Evolutionary conservation across 768 basidiomycete species (phyloP).

Genomic region (Termitomyces sp.): DNA sequence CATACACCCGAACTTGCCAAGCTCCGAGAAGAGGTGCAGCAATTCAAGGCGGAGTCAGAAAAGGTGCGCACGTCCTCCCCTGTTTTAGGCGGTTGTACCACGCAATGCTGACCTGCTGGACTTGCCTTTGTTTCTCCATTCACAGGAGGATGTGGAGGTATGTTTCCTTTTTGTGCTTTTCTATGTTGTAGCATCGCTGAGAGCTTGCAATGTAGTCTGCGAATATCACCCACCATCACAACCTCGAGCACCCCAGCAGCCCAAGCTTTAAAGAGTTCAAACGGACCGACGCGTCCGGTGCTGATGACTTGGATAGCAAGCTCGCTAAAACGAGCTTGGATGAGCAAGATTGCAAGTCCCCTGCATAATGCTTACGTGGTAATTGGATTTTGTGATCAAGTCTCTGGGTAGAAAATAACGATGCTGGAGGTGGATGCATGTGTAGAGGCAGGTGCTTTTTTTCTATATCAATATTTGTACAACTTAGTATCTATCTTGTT

Average conservation of each 20-base stretch:
- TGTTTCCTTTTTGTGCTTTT: neutral
- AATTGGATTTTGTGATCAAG: neutral
- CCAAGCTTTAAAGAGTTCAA: conserved; percentile 7
- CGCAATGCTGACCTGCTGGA: neutral
- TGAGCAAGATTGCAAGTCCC: conserved; percentile 12
- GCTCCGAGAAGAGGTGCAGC: conserved; percentile 52
- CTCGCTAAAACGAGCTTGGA: conserved; percentile 24
- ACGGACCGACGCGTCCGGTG: conserved; percentile 10
- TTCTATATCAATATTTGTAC: neutral
- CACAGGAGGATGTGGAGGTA: conserved; percentile 31
- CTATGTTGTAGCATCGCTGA: conserved; percentile 7
- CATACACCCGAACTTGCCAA: conserved; percentile 35
- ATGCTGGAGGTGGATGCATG: neutral
- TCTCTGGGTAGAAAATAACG: neutral
- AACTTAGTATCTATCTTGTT: neutral
- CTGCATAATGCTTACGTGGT: neutral
- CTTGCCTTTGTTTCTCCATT: neutral
- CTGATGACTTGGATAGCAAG: conserved; percentile 20
- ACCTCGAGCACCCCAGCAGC: conserved; percentile 16
- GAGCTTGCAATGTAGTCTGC: conserved; percentile 20
- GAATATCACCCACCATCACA: conserved; percentile 46
- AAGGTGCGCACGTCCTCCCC: conserved; percentile 21
- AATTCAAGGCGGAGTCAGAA: conserved; percentile 81
- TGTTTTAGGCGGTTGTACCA: neutral
- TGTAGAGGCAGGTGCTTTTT: neutral